These are phyloP conservation scores for Zymoseptoria passerinii DNA, from an alignment of 2,329 filamentous ascomycete species.

Conservation along the genomic window DNA sequence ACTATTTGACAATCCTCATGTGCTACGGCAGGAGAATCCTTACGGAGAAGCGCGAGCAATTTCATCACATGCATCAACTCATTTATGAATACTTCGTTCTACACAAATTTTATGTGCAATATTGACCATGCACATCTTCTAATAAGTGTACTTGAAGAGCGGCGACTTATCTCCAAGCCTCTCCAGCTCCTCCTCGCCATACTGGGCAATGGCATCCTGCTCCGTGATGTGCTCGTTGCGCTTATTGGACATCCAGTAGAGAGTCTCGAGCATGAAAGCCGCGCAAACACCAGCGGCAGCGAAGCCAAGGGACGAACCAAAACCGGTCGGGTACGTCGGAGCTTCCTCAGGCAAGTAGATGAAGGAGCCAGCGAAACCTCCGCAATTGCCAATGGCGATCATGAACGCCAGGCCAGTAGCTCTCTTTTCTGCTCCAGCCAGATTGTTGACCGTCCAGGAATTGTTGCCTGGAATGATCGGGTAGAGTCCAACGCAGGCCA, in stretches of 20 bases:
- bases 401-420: slow-evolving; percentile 35
- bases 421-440: slow-evolving; percentile 29
- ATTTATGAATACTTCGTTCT: neutral
- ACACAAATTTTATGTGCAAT: neutral
- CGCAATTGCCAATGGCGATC: slow-evolving; percentile 30
- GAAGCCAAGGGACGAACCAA: slow-evolving; percentile 27
- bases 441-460: slow-evolving; percentile 28
- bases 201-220: slow-evolving; percentile 28
- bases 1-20: no score
- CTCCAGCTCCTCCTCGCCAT: slow-evolving; percentile 30
- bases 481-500: slow-evolving; percentile 25
- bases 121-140: neutral
- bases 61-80: neutral
- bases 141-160: slow-evolving; percentile 32
- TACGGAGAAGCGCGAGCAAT: neutral
- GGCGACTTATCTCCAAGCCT: slow-evolving; percentile 34
- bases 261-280: slow-evolving; percentile 23
- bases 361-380: slow-evolving; percentile 10
- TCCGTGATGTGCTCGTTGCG: slow-evolving; percentile 28
- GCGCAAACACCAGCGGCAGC: slow-evolving; percentile 19
- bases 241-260: slow-evolving; percentile 30
- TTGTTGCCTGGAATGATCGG: slow-evolving; percentile 24
- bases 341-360: slow-evolving; percentile 32
- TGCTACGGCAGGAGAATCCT: no score
- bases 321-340: slow-evolving; percentile 32